Base-by-base conservation (phyloP, 208 protist genomes). In the Leishmania martiniquensis region DNA sequence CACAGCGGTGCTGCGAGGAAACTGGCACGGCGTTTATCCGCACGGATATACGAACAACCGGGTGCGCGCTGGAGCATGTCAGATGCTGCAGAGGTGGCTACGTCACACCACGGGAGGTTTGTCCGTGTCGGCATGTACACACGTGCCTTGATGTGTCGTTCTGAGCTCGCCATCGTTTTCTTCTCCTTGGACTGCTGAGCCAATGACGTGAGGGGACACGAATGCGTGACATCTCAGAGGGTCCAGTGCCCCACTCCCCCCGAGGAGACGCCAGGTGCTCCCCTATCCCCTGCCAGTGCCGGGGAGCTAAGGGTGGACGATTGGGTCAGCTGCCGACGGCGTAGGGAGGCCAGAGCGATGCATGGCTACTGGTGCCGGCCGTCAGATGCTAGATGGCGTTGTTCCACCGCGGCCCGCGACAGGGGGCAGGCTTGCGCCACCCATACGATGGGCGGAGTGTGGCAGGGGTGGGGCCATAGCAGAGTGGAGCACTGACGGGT, bases 1-100 rank as follows among this genome's bases (percentile, higher is more conserved):
- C 69, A 25, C 69, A 54, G 66, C 76, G 76, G 49, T 80, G 71
- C 70, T 60, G 69, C 75, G 76, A 62, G 62, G 68, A 5, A 44
- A 52, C 34, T 12, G 22, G 15, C 37, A 67, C 62, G 37, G 34
- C 15, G 39, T 34, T 22, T 44, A 39, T 4, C 62, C 32, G 44
- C 34, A n/a, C 37, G n/a, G 37, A n/a, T 29, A 25, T n/a, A 12
- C 15, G 34, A 44, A 44, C 37, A 67, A 20, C 37, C 34, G n/a
- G 13, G 6, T 67, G 62, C 2, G 29, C 37, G 32, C 37, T 67
- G 62, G 20, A 67, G 7, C 37, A 45, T 45, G 17, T 67, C 7
- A 67, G 34, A 17, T 45, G 37, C 62, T 20, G 20, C 62, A 67
- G 62, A 44, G 62, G 37, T 44, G 37, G 34, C 22, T 6, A 25